These are phyloP conservation scores for Intubia oerlemansii DNA, from an alignment of 2,329 filamentous ascomycete species.

Conservation along the genomic window DNA sequence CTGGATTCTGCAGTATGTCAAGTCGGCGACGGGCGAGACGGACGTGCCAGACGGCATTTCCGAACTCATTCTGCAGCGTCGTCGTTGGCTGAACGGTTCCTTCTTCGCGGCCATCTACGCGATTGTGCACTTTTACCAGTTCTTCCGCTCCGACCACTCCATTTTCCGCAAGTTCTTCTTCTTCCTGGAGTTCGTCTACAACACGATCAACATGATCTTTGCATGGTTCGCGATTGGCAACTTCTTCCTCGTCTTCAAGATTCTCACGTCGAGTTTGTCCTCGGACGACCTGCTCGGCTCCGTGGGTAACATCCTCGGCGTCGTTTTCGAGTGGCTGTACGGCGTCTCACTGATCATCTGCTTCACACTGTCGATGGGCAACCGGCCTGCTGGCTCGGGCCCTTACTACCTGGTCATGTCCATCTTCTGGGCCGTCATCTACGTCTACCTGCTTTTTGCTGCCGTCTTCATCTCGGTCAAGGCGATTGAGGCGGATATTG, in stretches of 20 bases:
- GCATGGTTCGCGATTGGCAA: conserved; percentile 98
- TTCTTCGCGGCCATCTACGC: conserved; percentile 97
- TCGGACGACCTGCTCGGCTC: conserved; percentile 47
- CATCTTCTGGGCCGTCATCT: conserved; percentile 93
- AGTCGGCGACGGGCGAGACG: conserved; percentile 89
- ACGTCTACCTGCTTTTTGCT: conserved; percentile 88
- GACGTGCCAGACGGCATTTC: conserved; percentile 89
- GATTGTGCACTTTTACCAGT: conserved; percentile 84
- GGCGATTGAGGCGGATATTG: conserved; percentile 54
- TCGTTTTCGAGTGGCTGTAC: conserved; percentile 93
- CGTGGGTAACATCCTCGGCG: conserved; percentile 58
- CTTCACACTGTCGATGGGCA: conserved; percentile 86
- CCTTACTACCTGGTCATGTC: conserved; percentile 93
- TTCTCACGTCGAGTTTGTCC: conserved; percentile 73
- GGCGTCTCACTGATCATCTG: conserved; percentile 80
- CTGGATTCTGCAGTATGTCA: conserved; percentile 97
- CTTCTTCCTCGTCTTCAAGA: conserved; percentile 98
- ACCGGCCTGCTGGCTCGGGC: conserved; percentile 83
- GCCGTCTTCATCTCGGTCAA: conserved; percentile 84
- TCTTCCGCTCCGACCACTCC: conserved; percentile 84
- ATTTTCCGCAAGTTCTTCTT: conserved; percentile 75
- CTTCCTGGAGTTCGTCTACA: conserved; percentile 81
- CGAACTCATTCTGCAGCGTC: conserved; percentile 84
- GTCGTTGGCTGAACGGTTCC: conserved; percentile 92
- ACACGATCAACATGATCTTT: conserved; percentile 92